phyloP scores from a whole-genome alignment of 2,329 filamentous ascomycete species.

The Penicillium rolfsii region DNA sequence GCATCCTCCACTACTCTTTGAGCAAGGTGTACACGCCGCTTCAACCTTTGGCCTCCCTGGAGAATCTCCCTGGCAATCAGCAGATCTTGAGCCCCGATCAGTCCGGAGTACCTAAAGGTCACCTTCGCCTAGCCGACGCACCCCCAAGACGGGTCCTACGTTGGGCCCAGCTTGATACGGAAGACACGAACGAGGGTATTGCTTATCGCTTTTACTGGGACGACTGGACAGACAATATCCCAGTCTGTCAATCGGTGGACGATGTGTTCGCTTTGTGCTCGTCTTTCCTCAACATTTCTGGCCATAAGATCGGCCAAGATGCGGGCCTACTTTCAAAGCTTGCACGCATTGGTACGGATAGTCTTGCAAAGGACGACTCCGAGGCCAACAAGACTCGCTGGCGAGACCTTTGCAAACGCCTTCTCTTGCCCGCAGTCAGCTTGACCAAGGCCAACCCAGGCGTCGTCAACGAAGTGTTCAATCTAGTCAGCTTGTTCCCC shows the following conservation, averaged over 20 bases:
- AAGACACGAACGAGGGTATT: conserved; percentile 72
- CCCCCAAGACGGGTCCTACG: conserved; percentile 69
- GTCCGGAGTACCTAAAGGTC: conserved; percentile 68
- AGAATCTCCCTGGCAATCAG: conserved; percentile 52
- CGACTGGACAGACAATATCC: conserved; percentile 93
- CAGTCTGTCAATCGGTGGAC: conserved; percentile 84
- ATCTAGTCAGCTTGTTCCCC: conserved; percentile 77
- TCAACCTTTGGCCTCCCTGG: conserved; percentile 50
- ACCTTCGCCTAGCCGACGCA: conserved; percentile 63
- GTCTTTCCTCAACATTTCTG: conserved; percentile 81
- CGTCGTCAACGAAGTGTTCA: conserved; percentile 83
- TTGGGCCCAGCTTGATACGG: conserved; percentile 82
- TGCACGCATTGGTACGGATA: conserved; percentile 80
- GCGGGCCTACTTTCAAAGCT: conserved; percentile 76
- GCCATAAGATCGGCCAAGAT: conserved; percentile 87
- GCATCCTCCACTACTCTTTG: conserved; percentile 80
- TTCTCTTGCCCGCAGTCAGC: conserved; percentile 86
- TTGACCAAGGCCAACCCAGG: conserved; percentile 82
- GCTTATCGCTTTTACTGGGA: conserved; percentile 96
- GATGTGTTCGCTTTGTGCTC: conserved; percentile 87
- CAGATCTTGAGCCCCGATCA: conserved; percentile 65
- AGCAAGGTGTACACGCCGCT: conserved; percentile 69
- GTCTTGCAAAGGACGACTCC: conserved; percentile 70
- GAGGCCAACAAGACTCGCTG: conserved; percentile 74
- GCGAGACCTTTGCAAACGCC: conserved; percentile 78